Percentiles rank a stretch among this genome's conserved stretches.
Evolutionary conservation across 1,139 yeast genomes (phyloP).

Genomic region (Pneumocystis wakefieldiae): DNA sequence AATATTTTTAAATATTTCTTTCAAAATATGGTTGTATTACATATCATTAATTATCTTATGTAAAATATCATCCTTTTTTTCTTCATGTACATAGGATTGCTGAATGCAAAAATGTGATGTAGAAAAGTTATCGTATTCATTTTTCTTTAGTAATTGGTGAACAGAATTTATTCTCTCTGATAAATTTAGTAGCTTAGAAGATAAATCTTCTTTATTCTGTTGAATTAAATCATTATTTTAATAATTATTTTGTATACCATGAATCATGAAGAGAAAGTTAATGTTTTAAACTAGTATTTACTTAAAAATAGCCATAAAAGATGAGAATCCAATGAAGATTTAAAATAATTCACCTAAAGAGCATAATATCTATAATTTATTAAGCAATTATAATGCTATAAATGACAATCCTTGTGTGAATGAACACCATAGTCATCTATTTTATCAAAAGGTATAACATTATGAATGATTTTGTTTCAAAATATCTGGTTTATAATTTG

Average conservation of each 20-base stretch:
- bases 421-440: slow-evolving; percentile 56
- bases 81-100: neutral
- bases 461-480: slow-evolving; percentile 14
- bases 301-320: slow-evolving; percentile 35
- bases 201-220: neutral
- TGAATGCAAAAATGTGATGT: too few relatives aligned
- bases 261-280: slow-evolving; percentile 22
- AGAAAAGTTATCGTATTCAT: neutral
- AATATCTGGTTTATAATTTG: slow-evolving; percentile 23
- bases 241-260: slow-evolving; percentile 29
- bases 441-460: slow-evolving; percentile 34
- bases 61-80: neutral
- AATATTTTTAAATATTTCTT: neutral
- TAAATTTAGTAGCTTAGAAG: neutral
- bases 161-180: neutral
- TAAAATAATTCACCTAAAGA: slow-evolving; percentile 49
- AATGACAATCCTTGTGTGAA: slow-evolving; percentile 21
- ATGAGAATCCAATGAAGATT: slow-evolving; percentile 37
- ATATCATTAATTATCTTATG: neutral
- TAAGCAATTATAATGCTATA: neutral
- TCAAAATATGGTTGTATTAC: neutral
- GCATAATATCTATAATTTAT: slow-evolving; percentile 45
- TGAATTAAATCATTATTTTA: neutral
- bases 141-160: neutral
- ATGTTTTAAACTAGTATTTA: slow-evolving; percentile 36